These are phyloP conservation scores for Dalbergia oliveri DNA, from an alignment of 306 rosid genomes.

Conservation along the genomic window DNA sequence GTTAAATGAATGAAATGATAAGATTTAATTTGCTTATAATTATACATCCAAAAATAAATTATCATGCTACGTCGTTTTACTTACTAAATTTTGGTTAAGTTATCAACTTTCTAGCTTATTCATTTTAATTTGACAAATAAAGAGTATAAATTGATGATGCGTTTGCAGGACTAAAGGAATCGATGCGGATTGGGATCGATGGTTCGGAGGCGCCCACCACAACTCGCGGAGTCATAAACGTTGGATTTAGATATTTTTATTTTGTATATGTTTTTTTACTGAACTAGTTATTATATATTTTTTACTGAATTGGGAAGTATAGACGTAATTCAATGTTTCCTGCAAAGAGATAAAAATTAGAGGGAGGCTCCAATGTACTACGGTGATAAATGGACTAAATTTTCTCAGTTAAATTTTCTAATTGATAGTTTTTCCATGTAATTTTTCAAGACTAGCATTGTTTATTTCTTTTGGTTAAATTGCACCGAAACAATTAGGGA, in stretches of 20 bases:
- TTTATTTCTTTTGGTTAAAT: too few species aligned
- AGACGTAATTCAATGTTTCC: conserved; percentile 28
- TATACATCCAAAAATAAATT: too few species aligned
- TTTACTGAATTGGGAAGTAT: background rate
- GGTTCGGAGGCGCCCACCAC: conserved; percentile 79
- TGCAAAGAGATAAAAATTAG: background rate
- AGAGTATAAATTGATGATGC: conserved; percentile 7
- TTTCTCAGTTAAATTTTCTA: background rate
- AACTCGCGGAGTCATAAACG: conserved; percentile 68
- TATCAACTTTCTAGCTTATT: too few species aligned
- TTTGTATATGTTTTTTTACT: background rate
- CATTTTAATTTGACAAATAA: too few species aligned
- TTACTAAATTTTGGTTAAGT: too few species aligned
- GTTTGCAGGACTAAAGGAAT: conserved; percentile 60
- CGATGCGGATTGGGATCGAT: conserved; percentile 77
- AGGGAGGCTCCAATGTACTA: conserved; percentile 1
- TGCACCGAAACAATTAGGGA: too few species aligned
- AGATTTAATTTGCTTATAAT: too few species aligned
- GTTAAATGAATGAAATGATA: too few species aligned
- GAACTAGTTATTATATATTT: background rate
- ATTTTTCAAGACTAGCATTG: too few species aligned
- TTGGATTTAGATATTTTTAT: conserved; percentile 61
- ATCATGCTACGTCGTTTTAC: too few species aligned
- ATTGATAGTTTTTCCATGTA: too few species aligned
- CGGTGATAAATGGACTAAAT: background rate